These are phyloP conservation scores for Volvariella volvacea DNA, from an alignment of 1,284 basidiomycete genomes.

Conservation along the genomic window DNA sequence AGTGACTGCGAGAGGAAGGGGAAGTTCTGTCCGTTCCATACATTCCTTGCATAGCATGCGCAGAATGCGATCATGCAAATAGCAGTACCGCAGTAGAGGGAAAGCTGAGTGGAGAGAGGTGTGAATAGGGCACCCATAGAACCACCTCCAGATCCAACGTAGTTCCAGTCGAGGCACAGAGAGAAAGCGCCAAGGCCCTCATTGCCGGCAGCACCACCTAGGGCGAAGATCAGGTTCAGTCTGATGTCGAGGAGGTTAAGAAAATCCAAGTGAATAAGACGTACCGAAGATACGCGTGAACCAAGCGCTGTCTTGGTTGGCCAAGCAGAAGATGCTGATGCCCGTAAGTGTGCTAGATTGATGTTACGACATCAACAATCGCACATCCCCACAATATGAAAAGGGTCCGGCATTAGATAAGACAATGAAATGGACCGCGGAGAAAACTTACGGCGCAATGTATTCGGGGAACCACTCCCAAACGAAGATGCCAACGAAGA, in stretches of 20 bases:
- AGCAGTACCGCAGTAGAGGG: conserved; percentile 27
- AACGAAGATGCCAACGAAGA: conserved; percentile 43
- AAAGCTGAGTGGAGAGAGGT: conserved; percentile 35
- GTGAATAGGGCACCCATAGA: conserved; percentile 37
- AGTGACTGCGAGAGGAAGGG: conserved; percentile 41
- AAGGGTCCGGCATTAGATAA: neutral
- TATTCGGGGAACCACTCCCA: conserved; percentile 45
- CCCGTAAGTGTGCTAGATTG: conserved; percentile 38
- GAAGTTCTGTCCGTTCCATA: conserved; percentile 38
- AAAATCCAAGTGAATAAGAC: conserved; percentile 3
- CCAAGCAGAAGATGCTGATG: conserved; percentile 53
- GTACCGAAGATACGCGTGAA: conserved; percentile 50
- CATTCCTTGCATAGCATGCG: conserved; percentile 27
- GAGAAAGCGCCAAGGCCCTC: conserved; percentile 45
- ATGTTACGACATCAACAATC: neutral
- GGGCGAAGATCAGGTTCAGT: conserved; percentile 9
- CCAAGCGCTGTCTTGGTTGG: conserved; percentile 44
- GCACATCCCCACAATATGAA: no score
- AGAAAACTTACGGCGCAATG: conserved; percentile 19
- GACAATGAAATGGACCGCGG: neutral
- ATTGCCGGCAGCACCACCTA: conserved; percentile 36
- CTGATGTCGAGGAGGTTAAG: neutral
- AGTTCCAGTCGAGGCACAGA: conserved; percentile 53
- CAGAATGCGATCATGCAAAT: conserved; percentile 38
- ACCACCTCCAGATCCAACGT: conserved; percentile 38